Conservation (phyloP, 164 flowering plant species). For the Akebia trifoliata region DNA sequence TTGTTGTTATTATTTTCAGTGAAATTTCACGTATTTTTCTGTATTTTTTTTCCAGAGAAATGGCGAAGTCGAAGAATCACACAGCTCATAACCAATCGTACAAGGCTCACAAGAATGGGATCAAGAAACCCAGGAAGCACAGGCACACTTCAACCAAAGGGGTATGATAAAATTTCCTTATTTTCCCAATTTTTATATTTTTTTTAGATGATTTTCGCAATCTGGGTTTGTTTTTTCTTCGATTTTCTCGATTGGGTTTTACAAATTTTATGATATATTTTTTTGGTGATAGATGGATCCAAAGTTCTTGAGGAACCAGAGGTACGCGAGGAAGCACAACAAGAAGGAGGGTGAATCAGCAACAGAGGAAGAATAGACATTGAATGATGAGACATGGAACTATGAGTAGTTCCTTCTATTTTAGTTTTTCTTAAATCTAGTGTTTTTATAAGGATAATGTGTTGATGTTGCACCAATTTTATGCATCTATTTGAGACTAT, state of each 20-base stretch:
- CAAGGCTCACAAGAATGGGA: constrained; percentile 96
- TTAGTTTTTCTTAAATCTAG: neutral
- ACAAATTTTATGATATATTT: neutral
- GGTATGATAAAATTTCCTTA: too few relatives aligned
- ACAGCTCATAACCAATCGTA: constrained; percentile 92
- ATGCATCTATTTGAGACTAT: neutral
- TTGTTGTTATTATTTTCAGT: neutral
- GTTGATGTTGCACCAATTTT: neutral
- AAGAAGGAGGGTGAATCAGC: constrained; percentile 42
- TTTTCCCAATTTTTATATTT: neutral
- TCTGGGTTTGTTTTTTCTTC: neutral
- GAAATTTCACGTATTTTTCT: too few relatives aligned
- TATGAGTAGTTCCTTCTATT: neutral
- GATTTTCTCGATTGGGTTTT: too few relatives aligned
- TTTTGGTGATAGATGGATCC: constrained; percentile 90
- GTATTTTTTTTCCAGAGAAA: constrained; percentile 31
- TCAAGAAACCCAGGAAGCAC: constrained; percentile 92
- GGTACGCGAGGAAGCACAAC: constrained; percentile 99
- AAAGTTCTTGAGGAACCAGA: constrained; percentile 97
- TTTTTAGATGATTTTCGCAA: neutral
- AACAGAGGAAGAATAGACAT: constrained; percentile 29
- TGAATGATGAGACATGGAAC: neutral
- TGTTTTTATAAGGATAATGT: constrained; percentile 2
- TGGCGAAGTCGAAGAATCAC: constrained; percentile 99
- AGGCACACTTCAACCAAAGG: constrained; percentile 96